Base-by-base conservation (phyloP, 208 protist species). In the Trypanosoma vivax region DNA sequence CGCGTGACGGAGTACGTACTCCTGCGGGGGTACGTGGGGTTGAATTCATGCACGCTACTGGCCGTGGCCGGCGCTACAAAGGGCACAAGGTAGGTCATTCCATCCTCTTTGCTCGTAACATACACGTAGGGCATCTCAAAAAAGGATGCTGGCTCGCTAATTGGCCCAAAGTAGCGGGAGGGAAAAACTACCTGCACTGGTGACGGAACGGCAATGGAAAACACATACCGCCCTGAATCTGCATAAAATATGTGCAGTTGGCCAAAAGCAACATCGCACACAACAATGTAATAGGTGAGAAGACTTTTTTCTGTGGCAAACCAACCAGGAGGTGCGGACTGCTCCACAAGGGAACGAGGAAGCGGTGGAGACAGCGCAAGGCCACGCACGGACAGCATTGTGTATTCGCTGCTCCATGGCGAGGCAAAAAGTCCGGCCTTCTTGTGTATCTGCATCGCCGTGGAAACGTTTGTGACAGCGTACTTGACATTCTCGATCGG, bases 101-200 rank as follows among this genome's bases (percentile, higher is more conserved):
- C 82, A 39, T 90, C 79, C n/a, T 94, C 82, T 52, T 88, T 88
- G 61, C 79, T 90, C 23, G 86, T 88, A n/a, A 90, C 80, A 73
- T 90, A 94, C 18, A 94, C 62, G 67, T 86, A 81, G 23, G 82
- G 82, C 35, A 57, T 42, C 14, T 83, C 72, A 54, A 80, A 82
- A 49, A 71, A 65, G 13, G 50, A 49, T 18, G 37, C 39, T 28
- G 55, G 37, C 5, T 28, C 30, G 1, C 29, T 46, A 24, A 51
- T 28, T 0, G 50, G 38, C n/a, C 34, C 37, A 50, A 70, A 67
- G 61, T 62, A 78, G 28, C 72, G 74, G 3, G 60, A 63, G 5
- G 84, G 79, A 50, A 94, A 94, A 40, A 72, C 48, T 1, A 94
- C 82, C 69, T 94, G 86, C 9, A 94, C 76, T n/a, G 86, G 86